Evolutionary conservation across 768 basidiomycete species (phyloP).

Genomic region (Cantharellus anzutake): DNA sequence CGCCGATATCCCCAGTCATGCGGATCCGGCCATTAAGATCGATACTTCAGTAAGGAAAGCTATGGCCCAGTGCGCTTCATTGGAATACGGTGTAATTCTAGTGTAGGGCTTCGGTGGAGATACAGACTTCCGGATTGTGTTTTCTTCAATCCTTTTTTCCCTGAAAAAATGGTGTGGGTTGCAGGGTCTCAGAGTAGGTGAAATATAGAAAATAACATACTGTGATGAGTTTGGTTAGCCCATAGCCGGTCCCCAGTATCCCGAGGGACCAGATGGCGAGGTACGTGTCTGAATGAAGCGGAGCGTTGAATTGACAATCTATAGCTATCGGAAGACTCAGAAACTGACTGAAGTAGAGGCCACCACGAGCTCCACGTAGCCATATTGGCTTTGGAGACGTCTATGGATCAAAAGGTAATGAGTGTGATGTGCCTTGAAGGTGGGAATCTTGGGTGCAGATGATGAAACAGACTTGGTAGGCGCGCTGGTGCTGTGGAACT

Average conservation of each 20-base stretch:
- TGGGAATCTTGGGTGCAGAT: constrained; percentile 6
- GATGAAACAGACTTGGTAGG: constrained; percentile 34
- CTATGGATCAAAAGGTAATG: constrained; percentile 12
- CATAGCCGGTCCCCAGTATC: constrained; percentile 33
- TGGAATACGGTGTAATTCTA: no score
- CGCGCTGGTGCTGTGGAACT: constrained; percentile 44
- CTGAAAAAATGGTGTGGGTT: no score
- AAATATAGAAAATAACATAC: constrained; percentile 9
- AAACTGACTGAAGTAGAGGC: constrained; percentile 41
- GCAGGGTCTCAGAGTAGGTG: no score
- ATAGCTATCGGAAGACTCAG: background rate
- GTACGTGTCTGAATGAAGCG: constrained; percentile 29
- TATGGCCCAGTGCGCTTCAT: no score
- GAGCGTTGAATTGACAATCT: background rate
- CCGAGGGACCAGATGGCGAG: constrained; percentile 33
- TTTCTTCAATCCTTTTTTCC: no score
- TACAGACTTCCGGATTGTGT: no score
- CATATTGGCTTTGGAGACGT: constrained; percentile 32
- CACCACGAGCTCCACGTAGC: constrained; percentile 40
- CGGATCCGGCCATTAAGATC: no score
- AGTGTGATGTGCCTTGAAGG: background rate
- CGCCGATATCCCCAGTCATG: no score
- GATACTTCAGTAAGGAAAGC: no score
- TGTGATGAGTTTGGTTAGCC: constrained; percentile 28
- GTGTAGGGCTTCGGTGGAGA: no score